Evolutionary conservation across 2,329 filamentous ascomycete genomes (phyloP).

Genomic region (Periconia sp.): DNA sequence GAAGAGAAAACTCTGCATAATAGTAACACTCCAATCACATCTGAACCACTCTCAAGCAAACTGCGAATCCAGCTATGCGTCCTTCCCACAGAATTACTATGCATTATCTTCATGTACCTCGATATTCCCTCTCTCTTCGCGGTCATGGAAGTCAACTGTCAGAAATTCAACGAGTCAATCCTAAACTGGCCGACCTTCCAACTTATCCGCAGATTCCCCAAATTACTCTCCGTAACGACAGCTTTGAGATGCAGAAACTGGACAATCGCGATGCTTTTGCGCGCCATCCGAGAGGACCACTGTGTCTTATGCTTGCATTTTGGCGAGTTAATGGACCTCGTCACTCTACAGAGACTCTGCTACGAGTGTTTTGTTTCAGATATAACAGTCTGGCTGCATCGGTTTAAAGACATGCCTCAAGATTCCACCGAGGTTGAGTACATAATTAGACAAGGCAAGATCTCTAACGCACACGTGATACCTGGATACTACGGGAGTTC

Average conservation of each 20-base stretch:
- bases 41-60: too few relatives aligned
- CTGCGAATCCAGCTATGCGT: background rate
- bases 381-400: background rate
- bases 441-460: background rate
- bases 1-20: background rate
- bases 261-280: background rate
- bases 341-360: constrained; percentile 1
- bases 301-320: constrained; percentile 1
- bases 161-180: background rate
- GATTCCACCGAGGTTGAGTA: background rate
- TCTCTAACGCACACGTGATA: background rate
- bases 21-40: too few relatives aligned
- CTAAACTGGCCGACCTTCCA: background rate
- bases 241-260: constrained; percentile 1
- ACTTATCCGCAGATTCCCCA: background rate
- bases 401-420: background rate
- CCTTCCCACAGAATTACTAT: constrained; percentile 1
- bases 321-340: constrained; percentile 1
- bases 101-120: background rate
- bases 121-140: background rate
- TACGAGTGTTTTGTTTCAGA: constrained; percentile 1
- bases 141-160: background rate
- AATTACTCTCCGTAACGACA: background rate
- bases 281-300: constrained; percentile 1
- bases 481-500: background rate